phyloP scores from a whole-genome alignment of 768 basidiomycete species.

The Mycena pura region DNA sequence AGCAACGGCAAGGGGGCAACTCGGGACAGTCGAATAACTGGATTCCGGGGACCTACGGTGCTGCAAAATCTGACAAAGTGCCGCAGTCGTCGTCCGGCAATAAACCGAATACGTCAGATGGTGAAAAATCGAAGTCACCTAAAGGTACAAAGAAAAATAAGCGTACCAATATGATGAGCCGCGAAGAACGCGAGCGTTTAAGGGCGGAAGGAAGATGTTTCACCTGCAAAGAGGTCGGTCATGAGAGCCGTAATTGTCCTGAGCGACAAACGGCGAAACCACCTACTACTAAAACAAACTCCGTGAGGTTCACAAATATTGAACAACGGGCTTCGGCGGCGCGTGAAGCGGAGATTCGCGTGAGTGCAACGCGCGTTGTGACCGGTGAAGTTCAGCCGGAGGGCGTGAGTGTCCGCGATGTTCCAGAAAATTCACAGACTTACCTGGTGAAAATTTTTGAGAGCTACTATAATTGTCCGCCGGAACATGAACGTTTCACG shows the following conservation, averaged over 20 bases:
- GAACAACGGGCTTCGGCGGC: neutral
- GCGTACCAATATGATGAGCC: slow-evolving; percentile 1
- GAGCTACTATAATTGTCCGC: neutral
- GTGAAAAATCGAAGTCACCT: no score
- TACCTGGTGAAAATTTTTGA: slow-evolving; percentile 1
- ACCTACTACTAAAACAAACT: slow-evolving; percentile 4
- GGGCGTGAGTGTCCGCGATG: no score
- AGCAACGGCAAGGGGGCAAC: neutral
- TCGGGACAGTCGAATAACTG: neutral
- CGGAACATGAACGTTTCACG: slow-evolving; percentile 3
- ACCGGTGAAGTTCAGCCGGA: neutral
- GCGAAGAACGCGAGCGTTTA: slow-evolving; percentile 17
- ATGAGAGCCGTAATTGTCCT: slow-evolving; percentile 26
- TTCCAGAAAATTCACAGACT: no score
- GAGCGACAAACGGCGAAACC: slow-evolving; percentile 13
- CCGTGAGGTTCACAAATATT: neutral
- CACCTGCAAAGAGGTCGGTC: slow-evolving; percentile 28
- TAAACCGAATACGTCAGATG: no score
- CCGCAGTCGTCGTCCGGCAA: neutral
- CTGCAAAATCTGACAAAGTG: no score
- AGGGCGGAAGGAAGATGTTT: slow-evolving; percentile 29
- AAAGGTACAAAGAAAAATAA: no score
- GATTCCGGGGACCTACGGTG: no score
- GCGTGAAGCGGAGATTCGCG: neutral
- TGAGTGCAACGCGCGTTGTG: neutral